Percentiles rank a stretch among this genome's conserved stretches.
Conservation (phyloP, 306 rosid species). For the Cercis canadensis region DNA sequence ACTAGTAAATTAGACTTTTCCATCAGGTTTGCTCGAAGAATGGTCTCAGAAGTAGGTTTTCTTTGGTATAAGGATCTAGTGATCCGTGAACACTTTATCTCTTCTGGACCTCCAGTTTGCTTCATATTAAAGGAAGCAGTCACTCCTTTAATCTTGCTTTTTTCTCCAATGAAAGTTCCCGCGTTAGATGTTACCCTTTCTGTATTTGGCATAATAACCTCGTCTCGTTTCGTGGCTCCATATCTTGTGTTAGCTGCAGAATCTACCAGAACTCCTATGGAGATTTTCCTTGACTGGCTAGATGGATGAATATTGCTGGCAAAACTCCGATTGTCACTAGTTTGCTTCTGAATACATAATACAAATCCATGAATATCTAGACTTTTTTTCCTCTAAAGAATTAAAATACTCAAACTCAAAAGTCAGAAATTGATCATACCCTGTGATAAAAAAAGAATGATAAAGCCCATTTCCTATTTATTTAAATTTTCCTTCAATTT, state of each 20-base stretch:
- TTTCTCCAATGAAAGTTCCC: conserved; percentile 44
- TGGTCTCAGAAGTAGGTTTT: conserved; percentile 49
- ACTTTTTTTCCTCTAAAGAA: conserved; percentile 4
- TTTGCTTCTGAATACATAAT: conserved; percentile 59
- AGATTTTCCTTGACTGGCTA: conserved; percentile 88
- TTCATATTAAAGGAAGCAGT: conserved; percentile 45
- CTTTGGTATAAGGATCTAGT: conserved; percentile 48
- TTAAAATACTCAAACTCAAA: conserved; percentile 25
- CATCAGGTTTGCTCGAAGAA: conserved; percentile 48
- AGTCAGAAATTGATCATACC: conserved; percentile 1
- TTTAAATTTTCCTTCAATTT: neutral
- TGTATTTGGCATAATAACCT: neutral
- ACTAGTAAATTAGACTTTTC: conserved; percentile 43
- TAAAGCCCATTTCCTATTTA: neutral
- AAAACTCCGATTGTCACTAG: conserved; percentile 63
- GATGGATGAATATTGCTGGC: conserved; percentile 67
- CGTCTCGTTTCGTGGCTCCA: neutral
- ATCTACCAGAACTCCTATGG: conserved; percentile 82
- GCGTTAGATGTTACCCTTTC: conserved; percentile 47
- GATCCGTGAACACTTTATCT: conserved; percentile 54
- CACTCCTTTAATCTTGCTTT: conserved; percentile 46
- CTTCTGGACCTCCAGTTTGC: conserved; percentile 49
- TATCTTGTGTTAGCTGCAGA: conserved; percentile 30
- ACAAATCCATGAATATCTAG: conserved; percentile 33
- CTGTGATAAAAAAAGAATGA: conserved; percentile 1